Conservation (phyloP, 805 yeast species). For the Jamesozyma spencerorum region DNA sequence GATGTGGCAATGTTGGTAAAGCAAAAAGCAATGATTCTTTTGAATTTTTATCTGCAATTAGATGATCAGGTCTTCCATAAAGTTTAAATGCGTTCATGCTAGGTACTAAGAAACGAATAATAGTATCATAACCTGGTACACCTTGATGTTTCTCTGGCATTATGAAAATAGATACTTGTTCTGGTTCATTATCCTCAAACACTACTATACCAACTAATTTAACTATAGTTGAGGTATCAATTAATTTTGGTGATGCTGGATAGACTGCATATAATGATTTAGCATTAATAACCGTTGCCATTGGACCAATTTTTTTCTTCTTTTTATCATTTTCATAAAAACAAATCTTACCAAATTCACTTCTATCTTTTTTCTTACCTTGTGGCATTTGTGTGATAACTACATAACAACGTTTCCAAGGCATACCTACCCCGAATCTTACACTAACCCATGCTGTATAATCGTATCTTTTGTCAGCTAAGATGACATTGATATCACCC, state of each 20-base stretch:
- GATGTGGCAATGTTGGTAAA: constrained; percentile 63
- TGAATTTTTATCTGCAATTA: constrained; percentile 49
- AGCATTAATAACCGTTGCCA: constrained; percentile 74
- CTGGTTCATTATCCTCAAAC: constrained; percentile 43
- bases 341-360: constrained; percentile 52
- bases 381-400: constrained; percentile 57
- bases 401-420: constrained; percentile 91
- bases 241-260: constrained; percentile 72
- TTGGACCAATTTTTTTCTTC: constrained; percentile 53
- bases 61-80: constrained; percentile 63
- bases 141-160: constrained; percentile 69
- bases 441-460: constrained; percentile 94
- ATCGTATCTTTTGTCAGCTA: constrained; percentile 68
- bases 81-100: constrained; percentile 59
- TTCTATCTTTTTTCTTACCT: constrained; percentile 30
- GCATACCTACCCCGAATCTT: constrained; percentile 93
- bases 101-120: constrained; percentile 61
- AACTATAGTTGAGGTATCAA: constrained; percentile 80
- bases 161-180: constrained; percentile 40
- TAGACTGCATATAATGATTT: constrained; percentile 75
- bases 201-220: constrained; percentile 75
- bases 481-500: constrained; percentile 75
- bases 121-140: constrained; percentile 61
- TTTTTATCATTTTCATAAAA: constrained; percentile 77
- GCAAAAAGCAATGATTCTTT: constrained; percentile 54